These are phyloP conservation scores for Murraya koenigii DNA, from an alignment of 345 rosid species.

Conservation along the genomic window DNA sequence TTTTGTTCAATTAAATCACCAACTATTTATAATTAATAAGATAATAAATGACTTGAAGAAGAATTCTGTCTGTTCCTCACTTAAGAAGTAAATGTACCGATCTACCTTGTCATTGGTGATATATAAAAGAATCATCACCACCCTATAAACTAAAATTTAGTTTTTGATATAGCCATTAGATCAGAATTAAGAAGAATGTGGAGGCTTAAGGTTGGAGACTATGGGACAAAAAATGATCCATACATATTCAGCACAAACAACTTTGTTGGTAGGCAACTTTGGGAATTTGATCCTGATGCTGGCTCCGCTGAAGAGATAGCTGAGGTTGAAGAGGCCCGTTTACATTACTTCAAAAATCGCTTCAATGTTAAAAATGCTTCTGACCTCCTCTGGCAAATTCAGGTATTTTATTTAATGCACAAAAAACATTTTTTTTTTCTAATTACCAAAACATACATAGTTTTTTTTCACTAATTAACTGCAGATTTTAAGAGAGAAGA, in stretches of 20 bases:
- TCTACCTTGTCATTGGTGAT: no score
- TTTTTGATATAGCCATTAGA: no score
- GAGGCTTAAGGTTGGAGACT: constrained; percentile 32
- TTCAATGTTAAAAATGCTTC: constrained; percentile 17
- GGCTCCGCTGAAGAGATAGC: constrained; percentile 19
- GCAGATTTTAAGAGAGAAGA: constrained; percentile 27
- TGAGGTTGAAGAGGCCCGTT: constrained; percentile 24
- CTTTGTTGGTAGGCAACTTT: constrained; percentile 23
- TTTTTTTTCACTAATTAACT: no score
- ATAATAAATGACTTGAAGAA: no score
- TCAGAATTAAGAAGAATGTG: constrained; percentile 14
- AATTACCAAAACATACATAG: no score
- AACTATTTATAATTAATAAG: no score
- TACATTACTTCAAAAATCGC: constrained; percentile 24
- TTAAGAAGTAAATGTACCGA: no score
- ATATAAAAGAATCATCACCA: no score
- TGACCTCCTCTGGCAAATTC: constrained; percentile 38
- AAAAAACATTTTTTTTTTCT: no score
- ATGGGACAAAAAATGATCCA: constrained; percentile 12
- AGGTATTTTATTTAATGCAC: constrained; percentile 7
- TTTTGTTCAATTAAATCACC: no score
- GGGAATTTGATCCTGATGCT: constrained; percentile 24
- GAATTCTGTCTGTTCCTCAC: no score
- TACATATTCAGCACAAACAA: constrained; percentile 28
- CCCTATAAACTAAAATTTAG: no score